A percentile compares a stretch with the other conserved stretches of the same genome.
Evolutionary conservation across 2,329 filamentous ascomycete genomes (phyloP).

Genomic region (Bipolaris sorokiniana): DNA sequence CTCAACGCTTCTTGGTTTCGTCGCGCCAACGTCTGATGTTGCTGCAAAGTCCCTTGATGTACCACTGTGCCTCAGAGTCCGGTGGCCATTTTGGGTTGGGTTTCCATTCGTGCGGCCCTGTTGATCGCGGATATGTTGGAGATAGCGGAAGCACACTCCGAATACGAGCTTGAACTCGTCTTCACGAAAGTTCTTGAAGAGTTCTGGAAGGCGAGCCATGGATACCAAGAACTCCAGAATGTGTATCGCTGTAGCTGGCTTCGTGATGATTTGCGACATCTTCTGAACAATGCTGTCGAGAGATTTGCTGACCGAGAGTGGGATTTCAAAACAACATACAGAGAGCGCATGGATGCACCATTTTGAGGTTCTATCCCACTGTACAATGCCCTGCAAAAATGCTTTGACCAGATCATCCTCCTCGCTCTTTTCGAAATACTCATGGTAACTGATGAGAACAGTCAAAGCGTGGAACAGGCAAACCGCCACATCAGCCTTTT

Average conservation of each 20-base stretch:
- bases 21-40: constrained; percentile 40
- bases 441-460: constrained; percentile 88
- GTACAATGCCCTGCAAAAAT: constrained; percentile 83
- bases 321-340: constrained; percentile 93
- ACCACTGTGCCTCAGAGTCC: constrained; percentile 52
- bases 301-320: constrained; percentile 82
- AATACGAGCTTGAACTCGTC: constrained; percentile 95
- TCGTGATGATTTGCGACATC: constrained; percentile 96
- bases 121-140: constrained; percentile 82
- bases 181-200: constrained; percentile 87
- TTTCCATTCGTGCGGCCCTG: constrained; percentile 49
- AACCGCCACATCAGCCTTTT: constrained; percentile 85
- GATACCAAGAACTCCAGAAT: constrained; percentile 95
- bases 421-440: constrained; percentile 80
- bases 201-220: constrained; percentile 79
- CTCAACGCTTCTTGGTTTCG: constrained; percentile 53
- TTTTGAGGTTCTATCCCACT: constrained; percentile 85
- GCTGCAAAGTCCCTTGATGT: constrained; percentile 51
- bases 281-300: constrained; percentile 86
- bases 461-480: constrained; percentile 87
- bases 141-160: constrained; percentile 90
- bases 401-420: constrained; percentile 88
- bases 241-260: constrained; percentile 88
- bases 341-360: constrained; percentile 94
- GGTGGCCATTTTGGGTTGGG: constrained; percentile 43